Evolutionary conservation across 176 grass and related monocot genomes (phyloP).

Genomic region (Avena sativa): DNA sequence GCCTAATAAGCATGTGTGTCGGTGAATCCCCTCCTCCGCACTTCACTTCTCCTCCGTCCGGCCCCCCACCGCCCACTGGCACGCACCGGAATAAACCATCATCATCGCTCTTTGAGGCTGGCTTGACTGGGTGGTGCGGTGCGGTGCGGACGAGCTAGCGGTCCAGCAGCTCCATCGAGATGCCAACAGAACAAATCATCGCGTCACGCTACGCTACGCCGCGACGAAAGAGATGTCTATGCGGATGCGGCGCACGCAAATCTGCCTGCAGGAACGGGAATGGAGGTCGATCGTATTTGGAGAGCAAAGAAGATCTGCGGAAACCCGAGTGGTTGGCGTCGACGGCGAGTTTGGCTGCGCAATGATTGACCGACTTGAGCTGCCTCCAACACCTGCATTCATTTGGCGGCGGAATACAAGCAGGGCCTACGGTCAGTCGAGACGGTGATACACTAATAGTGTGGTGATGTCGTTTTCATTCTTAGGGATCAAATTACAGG

Average conservation of each 20-base stretch:
- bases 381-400: not conserved
- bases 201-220: not conserved
- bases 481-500: no score
- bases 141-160: not conserved
- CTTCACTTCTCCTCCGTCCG: not conserved
- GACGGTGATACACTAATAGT: no score
- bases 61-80: slow-evolving; percentile 6
- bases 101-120: not conserved
- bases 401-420: not conserved
- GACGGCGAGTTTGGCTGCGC: not conserved
- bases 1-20: slow-evolving; percentile 32
- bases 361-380: not conserved
- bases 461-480: no score
- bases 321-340: not conserved
- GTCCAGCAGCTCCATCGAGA: slow-evolving; percentile 38
- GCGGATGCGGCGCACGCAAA: not conserved
- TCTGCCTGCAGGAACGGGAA: not conserved
- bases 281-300: not conserved
- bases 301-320: not conserved
- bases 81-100: not conserved
- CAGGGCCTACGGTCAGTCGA: no score
- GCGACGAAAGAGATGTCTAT: not conserved
- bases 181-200: not conserved
- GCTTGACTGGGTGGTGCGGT: no score
- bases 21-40: not conserved